Base-by-base conservation (phyloP, 768 basidiomycete genomes). In the Lactarius deliciosus region DNA sequence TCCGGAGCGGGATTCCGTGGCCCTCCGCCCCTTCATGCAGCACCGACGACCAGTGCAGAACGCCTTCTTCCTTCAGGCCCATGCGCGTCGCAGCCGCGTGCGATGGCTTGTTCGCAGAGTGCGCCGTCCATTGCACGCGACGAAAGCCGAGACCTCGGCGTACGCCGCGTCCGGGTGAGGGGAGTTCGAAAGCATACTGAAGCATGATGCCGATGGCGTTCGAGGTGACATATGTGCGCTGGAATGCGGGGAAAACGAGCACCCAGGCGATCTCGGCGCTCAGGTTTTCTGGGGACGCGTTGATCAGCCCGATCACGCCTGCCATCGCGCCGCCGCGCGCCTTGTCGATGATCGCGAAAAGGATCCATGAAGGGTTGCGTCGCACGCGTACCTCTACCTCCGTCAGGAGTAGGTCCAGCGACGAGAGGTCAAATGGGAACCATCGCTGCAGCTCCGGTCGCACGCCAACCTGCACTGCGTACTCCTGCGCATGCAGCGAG, bases 61-160 rank as follows among this genome's bases (percentile, higher is more conserved):
- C 55, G 0, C 80, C 81, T 68, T 85, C 86, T 9, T 74, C 57
- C 65, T 73, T 76, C 72, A 85, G 81, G 2, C 84, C 82, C 76
- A 86, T 76, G 43, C 79, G 72, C 71, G 75, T 71, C 32, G 82
- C 85, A 0, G 80, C 74, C 1, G 70, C 58, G 20, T 76, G 75
- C 1, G 80, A 81, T 9, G 78, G 63, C 2, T 36, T 20, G 63
- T 86, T 85, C 45, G 68, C 28, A 3, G 73, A 64, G 34, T 79
- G 76, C 20, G 82, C 76, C 15, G 69, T 71, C 80, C 81, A 86
- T 65, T 76, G 77, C 20, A 83, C 81, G 28, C 81, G 78, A n/a
- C 84, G 78, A n/a, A 85, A 73, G 0, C 80, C 80, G 2, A 81
- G 69, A 8, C 80, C 80, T 5, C 70, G 71, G 28, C 68, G 73